These are phyloP conservation scores for Trypanosoma vivax DNA, from an alignment of 208 protist genomes.

Conservation along the genomic window DNA sequence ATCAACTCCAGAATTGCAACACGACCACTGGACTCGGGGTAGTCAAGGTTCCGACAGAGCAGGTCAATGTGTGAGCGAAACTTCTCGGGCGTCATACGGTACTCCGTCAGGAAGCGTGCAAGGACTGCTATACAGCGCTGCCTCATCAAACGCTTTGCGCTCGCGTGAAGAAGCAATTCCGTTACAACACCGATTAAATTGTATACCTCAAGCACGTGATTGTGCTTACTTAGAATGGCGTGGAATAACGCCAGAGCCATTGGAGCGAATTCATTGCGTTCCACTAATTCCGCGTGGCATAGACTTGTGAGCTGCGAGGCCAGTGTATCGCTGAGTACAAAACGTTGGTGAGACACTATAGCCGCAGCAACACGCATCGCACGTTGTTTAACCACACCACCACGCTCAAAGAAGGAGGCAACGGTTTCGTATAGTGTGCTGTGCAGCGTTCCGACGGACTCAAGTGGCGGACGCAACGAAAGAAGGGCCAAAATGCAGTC, in stretches of 20 bases:
- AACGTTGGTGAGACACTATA: slow-evolving; percentile 67
- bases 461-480: slow-evolving; percentile 69
- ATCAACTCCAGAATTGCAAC: slow-evolving; percentile 82
- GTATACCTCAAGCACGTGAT: slow-evolving; percentile 83
- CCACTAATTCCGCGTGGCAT: slow-evolving; percentile 68
- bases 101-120: slow-evolving; percentile 88
- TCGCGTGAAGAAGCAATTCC: slow-evolving; percentile 78
- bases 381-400: slow-evolving; percentile 82
- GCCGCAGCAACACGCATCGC: slow-evolving; percentile 79
- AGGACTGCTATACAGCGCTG: slow-evolving; percentile 69
- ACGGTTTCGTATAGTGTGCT: slow-evolving; percentile 63
- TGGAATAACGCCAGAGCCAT: slow-evolving; percentile 80
- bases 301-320: slow-evolving; percentile 57
- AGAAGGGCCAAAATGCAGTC: slow-evolving; percentile 80
- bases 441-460: slow-evolving; percentile 45
- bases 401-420: slow-evolving; percentile 71
- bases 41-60: slow-evolving; percentile 81
- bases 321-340: slow-evolving; percentile 50
- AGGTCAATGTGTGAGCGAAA: slow-evolving; percentile 86
- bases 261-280: slow-evolving; percentile 73
- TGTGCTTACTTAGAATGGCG: slow-evolving; percentile 82
- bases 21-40: slow-evolving; percentile 65
- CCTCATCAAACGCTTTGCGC: slow-evolving; percentile 54
- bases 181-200: slow-evolving; percentile 83
- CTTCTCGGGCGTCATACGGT: slow-evolving; percentile 81